These are phyloP conservation scores for Juglanconis sp. DNA, from an alignment of 2,329 filamentous ascomycete genomes.

Conservation along the genomic window DNA sequence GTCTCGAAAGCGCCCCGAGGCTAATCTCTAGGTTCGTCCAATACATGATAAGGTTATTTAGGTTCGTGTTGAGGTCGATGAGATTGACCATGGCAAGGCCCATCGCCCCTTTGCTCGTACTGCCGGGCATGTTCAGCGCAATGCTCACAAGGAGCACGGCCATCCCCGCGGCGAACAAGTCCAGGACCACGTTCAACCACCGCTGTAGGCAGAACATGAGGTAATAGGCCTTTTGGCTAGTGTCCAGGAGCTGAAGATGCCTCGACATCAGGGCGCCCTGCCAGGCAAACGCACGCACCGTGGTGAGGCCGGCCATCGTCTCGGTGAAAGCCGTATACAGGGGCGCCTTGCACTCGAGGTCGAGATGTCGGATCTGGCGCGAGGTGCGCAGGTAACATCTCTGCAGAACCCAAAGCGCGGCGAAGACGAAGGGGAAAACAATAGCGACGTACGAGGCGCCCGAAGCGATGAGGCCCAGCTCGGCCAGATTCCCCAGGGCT, in stretches of 20 bases:
- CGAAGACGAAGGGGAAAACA: constrained; percentile 25
- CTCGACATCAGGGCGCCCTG: constrained; percentile 14
- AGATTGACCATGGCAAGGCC: not conserved
- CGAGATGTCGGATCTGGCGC: constrained; percentile 38
- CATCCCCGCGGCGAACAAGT: not conserved
- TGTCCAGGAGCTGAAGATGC: not conserved
- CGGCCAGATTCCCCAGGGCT: constrained; percentile 25
- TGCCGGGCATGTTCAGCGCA: not conserved
- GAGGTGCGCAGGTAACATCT: constrained; percentile 40
- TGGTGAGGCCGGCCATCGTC: constrained; percentile 43
- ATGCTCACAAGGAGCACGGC: not conserved
- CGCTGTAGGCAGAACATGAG: not conserved
- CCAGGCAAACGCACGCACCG: constrained; percentile 47
- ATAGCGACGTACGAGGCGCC: constrained; percentile 27
- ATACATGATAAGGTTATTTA: constrained; percentile 18
- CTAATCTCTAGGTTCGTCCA: not conserved
- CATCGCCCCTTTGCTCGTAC: not conserved
- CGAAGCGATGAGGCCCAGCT: constrained; percentile 19
- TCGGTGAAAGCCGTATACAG: constrained; percentile 42
- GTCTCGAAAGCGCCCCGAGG: not conserved
- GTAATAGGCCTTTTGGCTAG: not conserved
- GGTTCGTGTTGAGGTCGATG: constrained; percentile 12
- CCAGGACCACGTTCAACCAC: not conserved
- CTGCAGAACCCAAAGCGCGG: constrained; percentile 29
- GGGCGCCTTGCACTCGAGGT: constrained; percentile 40